phyloP scores from a whole-genome alignment of 768 basidiomycete species.

The Phylloporus scabripes region DNA sequence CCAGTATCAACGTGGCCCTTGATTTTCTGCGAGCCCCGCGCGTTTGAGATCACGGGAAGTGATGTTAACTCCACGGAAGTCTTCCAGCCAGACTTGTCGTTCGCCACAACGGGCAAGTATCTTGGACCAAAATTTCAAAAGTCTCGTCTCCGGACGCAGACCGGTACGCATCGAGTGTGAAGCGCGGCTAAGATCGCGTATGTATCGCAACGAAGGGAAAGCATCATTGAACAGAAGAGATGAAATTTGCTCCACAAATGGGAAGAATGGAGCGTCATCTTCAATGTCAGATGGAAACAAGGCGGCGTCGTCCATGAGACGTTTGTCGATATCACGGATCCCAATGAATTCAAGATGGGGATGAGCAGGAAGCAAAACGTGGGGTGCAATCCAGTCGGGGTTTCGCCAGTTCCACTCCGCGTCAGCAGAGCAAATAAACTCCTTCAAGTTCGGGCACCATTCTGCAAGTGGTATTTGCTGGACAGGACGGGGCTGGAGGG shows the following conservation, averaged over 20 bases:
- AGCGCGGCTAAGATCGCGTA: constrained; percentile 60
- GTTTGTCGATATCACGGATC: constrained; percentile 63
- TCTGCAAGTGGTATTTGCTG: constrained; percentile 48
- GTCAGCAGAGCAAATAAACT: constrained; percentile 72
- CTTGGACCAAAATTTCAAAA: constrained; percentile 45
- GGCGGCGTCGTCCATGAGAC: constrained; percentile 43
- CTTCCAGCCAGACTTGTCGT: constrained; percentile 59
- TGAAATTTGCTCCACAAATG: constrained; percentile 59
- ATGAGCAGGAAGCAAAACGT: constrained; percentile 63
- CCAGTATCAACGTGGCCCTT: background rate
- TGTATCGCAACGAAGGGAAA: constrained; percentile 55
- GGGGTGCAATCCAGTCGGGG: constrained; percentile 79
- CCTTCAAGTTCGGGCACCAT: constrained; percentile 63
- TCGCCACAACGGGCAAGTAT: constrained; percentile 47
- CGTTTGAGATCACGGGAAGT: constrained; percentile 40
- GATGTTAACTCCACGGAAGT: constrained; percentile 56
- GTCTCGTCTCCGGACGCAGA: constrained; percentile 29
- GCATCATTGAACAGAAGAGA: constrained; percentile 52
- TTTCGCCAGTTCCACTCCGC: constrained; percentile 78
- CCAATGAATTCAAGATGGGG: constrained; percentile 60
- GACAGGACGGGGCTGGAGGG: constrained; percentile 35
- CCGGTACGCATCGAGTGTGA: constrained; percentile 49
- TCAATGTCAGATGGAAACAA: constrained; percentile 30
- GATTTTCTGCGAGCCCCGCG: constrained; percentile 24
- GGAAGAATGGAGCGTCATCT: constrained; percentile 53